These are phyloP conservation scores for Auriscalpium microsporum DNA, from an alignment of 768 basidiomycete genomes.

Conservation along the genomic window DNA sequence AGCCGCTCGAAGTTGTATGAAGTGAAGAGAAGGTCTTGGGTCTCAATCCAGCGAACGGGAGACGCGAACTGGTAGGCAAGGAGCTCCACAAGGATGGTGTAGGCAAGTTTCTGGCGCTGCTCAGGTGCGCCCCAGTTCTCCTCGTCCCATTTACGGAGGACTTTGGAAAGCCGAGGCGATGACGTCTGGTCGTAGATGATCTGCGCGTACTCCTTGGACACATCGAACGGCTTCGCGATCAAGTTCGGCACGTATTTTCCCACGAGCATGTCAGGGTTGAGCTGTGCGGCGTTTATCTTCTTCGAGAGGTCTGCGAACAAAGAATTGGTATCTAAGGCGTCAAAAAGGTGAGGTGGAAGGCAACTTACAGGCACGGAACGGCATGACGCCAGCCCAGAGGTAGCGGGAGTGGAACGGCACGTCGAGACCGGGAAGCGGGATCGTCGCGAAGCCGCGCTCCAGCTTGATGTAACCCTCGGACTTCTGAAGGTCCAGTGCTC, in stretches of 20 bases:
- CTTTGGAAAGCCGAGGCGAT: conserved; percentile 90
- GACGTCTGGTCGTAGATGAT: conserved; percentile 95
- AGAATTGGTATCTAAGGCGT: neutral
- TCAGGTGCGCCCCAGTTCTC: conserved; percentile 77
- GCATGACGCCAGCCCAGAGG: conserved; percentile 96
- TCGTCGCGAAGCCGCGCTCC: conserved; percentile 94
- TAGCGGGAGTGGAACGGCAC: conserved; percentile 99
- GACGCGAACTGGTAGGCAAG: conserved; percentile 98
- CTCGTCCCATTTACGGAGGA: conserved; percentile 90
- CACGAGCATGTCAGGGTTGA: conserved; percentile 91
- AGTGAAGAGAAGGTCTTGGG: conserved; percentile 89
- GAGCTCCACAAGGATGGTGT: conserved; percentile 92
- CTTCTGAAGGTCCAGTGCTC: conserved; percentile 70
- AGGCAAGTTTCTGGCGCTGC: conserved; percentile 89
- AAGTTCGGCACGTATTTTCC: conserved; percentile 98
- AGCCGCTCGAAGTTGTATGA: conserved; percentile 85
- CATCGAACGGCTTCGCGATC: conserved; percentile 79
- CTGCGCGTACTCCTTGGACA: conserved; percentile 82
- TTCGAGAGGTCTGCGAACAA: conserved; percentile 73
- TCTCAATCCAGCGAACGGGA: conserved; percentile 98
- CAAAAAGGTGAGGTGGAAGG: no score
- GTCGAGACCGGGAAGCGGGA: conserved; percentile 93
- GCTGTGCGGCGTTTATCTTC: conserved; percentile 87
- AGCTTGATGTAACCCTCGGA: conserved; percentile 85
- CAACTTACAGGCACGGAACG: conserved; percentile 87